Evolutionary conservation across 768 basidiomycete genomes (phyloP).

Genomic region (Pseudohyphozyma bogoriensis): DNA sequence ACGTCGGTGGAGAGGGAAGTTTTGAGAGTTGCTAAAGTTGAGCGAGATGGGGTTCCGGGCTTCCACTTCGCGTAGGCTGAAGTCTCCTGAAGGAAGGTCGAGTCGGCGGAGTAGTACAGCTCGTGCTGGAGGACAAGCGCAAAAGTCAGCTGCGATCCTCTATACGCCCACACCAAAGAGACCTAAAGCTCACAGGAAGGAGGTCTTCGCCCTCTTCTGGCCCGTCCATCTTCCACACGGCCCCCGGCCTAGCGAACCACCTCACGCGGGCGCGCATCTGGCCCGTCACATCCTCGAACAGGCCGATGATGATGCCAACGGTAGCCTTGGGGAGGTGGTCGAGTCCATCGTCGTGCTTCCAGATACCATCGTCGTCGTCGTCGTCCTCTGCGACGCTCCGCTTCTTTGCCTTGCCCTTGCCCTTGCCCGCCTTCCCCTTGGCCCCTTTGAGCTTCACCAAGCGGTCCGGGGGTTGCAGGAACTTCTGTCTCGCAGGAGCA

Average conservation of each 20-base stretch:
- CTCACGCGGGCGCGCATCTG: conserved; percentile 2
- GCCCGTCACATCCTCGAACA: conserved; percentile 19
- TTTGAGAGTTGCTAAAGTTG: conserved; percentile 9
- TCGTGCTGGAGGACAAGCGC: conserved; percentile 14
- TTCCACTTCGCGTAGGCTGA: neutral
- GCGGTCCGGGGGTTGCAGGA: too few relatives aligned
- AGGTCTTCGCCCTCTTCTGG: neutral
- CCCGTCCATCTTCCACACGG: neutral
- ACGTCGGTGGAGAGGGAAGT: conserved; percentile 19
- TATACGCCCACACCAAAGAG: conserved; percentile 6
- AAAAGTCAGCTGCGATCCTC: neutral
- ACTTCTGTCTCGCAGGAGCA: too few relatives aligned
- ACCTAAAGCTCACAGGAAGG: neutral
- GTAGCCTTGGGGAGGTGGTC: conserved; percentile 25
- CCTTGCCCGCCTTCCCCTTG: neutral
- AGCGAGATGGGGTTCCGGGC: conserved; percentile 4
- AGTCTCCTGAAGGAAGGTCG: conserved; percentile 17
- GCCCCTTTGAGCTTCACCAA: too few relatives aligned
- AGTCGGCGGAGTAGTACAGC: conserved; percentile 27
- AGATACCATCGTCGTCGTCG: neutral
- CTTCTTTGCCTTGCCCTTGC: neutral
- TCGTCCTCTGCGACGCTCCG: neutral
- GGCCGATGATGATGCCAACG: conserved; percentile 20
- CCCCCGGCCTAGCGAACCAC: conserved; percentile 15
- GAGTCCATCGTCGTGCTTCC: neutral